Percentiles rank a stretch among this genome's conserved stretches.
Conservation (phyloP, 1,139 yeast species). For the Kodamaea anthophila region DNA sequence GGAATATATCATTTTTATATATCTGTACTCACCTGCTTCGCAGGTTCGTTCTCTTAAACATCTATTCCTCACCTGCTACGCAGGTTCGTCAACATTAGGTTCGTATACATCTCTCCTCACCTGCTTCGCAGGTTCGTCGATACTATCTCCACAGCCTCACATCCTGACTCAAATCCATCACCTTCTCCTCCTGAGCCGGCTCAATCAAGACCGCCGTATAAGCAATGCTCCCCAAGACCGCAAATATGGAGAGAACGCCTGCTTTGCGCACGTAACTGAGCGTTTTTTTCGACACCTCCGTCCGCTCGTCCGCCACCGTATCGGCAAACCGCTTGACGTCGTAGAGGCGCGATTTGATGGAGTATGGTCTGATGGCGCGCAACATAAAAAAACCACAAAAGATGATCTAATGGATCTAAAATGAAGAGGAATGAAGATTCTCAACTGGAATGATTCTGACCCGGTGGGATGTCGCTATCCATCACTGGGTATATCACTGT, state of each 20-base stretch:
- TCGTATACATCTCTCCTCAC: not conserved
- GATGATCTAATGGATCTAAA: too few species aligned
- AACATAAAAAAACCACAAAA: not conserved
- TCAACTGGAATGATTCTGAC: too few species aligned
- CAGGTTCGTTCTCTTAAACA: conserved; percentile 1
- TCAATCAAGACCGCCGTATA: conserved; percentile 25
- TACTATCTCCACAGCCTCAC: conserved; percentile 9
- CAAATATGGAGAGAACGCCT: conserved; percentile 30
- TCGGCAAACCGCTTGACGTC: conserved; percentile 18
- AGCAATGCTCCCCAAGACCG: conserved; percentile 29
- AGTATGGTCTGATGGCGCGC: conserved; percentile 6
- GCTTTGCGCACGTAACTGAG: conserved; percentile 25
- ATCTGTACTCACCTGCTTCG: not conserved
- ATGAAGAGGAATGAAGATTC: too few species aligned
- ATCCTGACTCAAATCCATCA: conserved; percentile 11
- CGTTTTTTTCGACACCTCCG: conserved; percentile 27
- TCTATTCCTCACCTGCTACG: conserved; percentile 4
- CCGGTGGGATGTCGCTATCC: too few species aligned
- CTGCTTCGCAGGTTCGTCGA: not conserved
- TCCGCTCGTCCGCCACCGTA: conserved; percentile 30
- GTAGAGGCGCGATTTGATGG: conserved; percentile 12
- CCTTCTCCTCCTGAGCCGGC: conserved; percentile 10
- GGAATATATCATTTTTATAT: not conserved
- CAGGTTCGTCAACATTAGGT: not conserved
- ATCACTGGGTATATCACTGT: too few species aligned